These are phyloP conservation scores for Casuarina equisetifolia DNA, from an alignment of 306 rosid genomes.

Conservation along the genomic window DNA sequence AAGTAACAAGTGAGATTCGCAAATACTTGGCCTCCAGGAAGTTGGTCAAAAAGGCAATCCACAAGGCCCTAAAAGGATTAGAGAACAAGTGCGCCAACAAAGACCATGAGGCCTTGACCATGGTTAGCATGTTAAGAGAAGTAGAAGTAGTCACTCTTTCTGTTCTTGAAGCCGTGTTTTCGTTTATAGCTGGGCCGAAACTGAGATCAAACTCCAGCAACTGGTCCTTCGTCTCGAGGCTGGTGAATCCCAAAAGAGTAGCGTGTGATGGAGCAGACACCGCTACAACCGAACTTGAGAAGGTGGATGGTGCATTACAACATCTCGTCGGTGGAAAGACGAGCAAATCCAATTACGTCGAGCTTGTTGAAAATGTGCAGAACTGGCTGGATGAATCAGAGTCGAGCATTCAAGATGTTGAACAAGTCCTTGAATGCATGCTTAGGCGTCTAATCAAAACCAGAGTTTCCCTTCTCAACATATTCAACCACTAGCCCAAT, in stretches of 20 bases:
- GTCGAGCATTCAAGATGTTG: conserved; percentile 41
- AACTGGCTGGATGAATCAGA: conserved; percentile 38
- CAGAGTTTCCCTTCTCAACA: conserved; percentile 52
- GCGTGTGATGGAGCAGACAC: conserved; percentile 23
- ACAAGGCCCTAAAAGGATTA: conserved; percentile 22
- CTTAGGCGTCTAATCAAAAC: conserved; percentile 42
- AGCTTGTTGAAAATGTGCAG: conserved; percentile 30
- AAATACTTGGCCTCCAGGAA: conserved; percentile 25
- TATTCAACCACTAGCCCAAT: conserved; percentile 42
- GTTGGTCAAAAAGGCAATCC: conserved; percentile 28
- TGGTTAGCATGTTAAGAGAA: conserved; percentile 35
- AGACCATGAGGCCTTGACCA: conserved; percentile 20
- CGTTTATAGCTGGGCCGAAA: conserved; percentile 28
- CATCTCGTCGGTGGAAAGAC: conserved; percentile 35
- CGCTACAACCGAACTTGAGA: conserved; percentile 40
- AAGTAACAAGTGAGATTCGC: background rate
- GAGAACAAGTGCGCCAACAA: conserved; percentile 16
- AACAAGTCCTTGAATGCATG: conserved; percentile 40
- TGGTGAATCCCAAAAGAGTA: conserved; percentile 28
- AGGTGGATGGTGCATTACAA: conserved; percentile 49
- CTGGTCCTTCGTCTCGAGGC: conserved; percentile 48
- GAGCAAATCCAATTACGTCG: conserved; percentile 26
- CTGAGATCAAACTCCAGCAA: conserved; percentile 27
- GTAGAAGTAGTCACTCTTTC: conserved; percentile 34
- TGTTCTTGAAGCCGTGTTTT: conserved; percentile 32